Evolutionary conservation across 768 basidiomycete species (phyloP), one percentile per base, ranked within the genome.

Genomic region (Xerocomellus intermedius): DNA sequence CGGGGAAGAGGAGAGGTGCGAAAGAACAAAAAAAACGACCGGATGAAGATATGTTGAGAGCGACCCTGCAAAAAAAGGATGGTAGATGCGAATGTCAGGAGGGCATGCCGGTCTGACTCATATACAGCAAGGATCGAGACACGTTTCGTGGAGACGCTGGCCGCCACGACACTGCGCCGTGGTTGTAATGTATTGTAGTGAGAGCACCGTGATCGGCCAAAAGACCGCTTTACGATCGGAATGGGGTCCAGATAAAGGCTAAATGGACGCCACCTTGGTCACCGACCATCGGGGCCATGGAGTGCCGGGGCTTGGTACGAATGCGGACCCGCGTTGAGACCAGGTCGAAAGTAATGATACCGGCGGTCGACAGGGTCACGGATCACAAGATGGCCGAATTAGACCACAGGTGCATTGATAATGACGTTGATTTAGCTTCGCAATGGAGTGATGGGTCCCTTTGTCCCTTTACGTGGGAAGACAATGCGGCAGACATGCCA

Each of bases 101-200:
- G 9, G 12, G 45, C 30, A 24, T 57, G 54, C 32, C 7, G 8
- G 37, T 51, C 56, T 48, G 24, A 38, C 50, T 63, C 56, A 67
- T 57, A 67, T 68, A 68, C 64, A 55, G 55, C 66, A 61, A 57
- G 61, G 64, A 56, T 57, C 51, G 21, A 54, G 50, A 42, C 65
- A 67, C 58, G 65, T 54, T 63, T 52, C n/a, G 56, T 66, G 64
- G 66, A 66, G 58, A 63, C 41, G 42, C 56, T 42, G 47, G 42
- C 52, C 26, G 32, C 60, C 66, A 67, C 64, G 64, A 58, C 57
- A 41, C 44, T 58, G 43, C 49, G 44, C 66, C 56, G 51, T 68
- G 65, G 35, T 17, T 48, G 42, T 64, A 53, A 57, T 65, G 45
- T 55, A 46, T 48, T 26, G 37, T 45, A 60, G 41, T 42, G 47